Evolutionary conservation across 371 early-diverging fungal genomes (phyloP), one percentile per base, ranked within the genome.

Genomic region (Rhizopus delemar): DNA sequence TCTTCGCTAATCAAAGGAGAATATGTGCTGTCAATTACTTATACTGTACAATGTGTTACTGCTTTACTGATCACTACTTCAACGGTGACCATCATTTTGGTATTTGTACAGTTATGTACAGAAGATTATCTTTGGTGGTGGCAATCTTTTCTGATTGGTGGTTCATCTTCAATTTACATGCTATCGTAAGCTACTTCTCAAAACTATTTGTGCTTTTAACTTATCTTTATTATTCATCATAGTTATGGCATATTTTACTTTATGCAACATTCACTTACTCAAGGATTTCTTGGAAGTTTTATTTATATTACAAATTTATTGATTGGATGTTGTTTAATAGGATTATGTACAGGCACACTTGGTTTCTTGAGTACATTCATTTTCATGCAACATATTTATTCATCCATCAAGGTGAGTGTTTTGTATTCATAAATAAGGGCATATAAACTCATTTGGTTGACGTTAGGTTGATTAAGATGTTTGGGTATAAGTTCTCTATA

Each of bases 101-200:
- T 76, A 2, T 79, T 76, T 56, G 66, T 79, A 54, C 76, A 79
- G 35, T 53, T 79, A 1, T 79, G 80, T 49, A 62, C 65, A 34
- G 80, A 79, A 61, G 74, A 79, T 58, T 73, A 76, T 66, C 70
- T 66, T 38, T 79, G 80, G 80, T 79, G 80, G 80, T 79, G 80
- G 80, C 70, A 68, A 62, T 74, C 74, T 1, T 74, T 76, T 49
- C 56, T 60, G 1, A 46, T 74, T 11, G 76, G 74, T 13, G 75
- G 61, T 16, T 63, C 73, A 0, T 59, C 77, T 39, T 60, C 71
- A 9, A 5, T 70, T 4, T 79, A 75, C 31, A 66, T 75, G 50
- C 69, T 72, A 31, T 48, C 35, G 58, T 74, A 63, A 66, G 65
- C 46, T 46, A 39, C 39, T 39, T 12, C 9, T 39, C 39, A 39